Base-by-base conservation (phyloP, 2,329 filamentous ascomycete species). In the Grosmannia clavigera region DNA sequence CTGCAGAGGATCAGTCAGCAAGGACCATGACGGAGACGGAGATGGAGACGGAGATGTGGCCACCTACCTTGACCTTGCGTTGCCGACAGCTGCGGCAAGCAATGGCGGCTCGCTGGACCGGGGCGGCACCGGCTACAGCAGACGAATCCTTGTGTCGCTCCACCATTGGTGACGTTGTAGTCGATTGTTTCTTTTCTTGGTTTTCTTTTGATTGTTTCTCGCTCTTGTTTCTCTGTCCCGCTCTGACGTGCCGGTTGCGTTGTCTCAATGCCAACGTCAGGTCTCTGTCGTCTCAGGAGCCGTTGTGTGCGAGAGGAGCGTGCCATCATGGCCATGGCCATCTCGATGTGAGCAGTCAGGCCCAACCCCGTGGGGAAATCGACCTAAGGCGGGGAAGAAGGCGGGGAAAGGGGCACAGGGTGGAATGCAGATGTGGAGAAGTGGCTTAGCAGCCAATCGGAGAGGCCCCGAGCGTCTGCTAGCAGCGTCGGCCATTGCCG, bases 21-120 rank as follows among this genome's bases (percentile, higher is more conserved):
- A 16, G 7, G 25, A 27, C 10, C 11, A 14, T 7, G 5, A 51
- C 22, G 48, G 48, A 27, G 48, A 51, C 48, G 48, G 25, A 51
- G 48, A 16, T 25, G 46, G 46, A 50, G 22, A 51, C 22, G 33
- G 33, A 35, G 4, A 12, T 22, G 46, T 16, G 5, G n/a, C 46
- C 14, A 16, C 58, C 19, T 25, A 22, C 58, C 58, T 61, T 61
- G 46, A 61, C 60, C 48, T 61, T 61, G 48, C 60, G 60, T 5
- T 33, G 27, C 14, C 60, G 60, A 33, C 60, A 61, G 14, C 46
- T 59, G 46, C 51, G 60, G 48, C 60, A 61, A 5, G 60, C 60
- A 4, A 59, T 35, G 10, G 60, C 50, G 3, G 60, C 60, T 5
- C 60, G 60, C 46, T 61, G 57, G 27, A 27, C 35, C 14, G 54